These are phyloP conservation scores for Saturnispora quitensis DNA, from an alignment of 805 yeast genomes.

Conservation along the genomic window DNA sequence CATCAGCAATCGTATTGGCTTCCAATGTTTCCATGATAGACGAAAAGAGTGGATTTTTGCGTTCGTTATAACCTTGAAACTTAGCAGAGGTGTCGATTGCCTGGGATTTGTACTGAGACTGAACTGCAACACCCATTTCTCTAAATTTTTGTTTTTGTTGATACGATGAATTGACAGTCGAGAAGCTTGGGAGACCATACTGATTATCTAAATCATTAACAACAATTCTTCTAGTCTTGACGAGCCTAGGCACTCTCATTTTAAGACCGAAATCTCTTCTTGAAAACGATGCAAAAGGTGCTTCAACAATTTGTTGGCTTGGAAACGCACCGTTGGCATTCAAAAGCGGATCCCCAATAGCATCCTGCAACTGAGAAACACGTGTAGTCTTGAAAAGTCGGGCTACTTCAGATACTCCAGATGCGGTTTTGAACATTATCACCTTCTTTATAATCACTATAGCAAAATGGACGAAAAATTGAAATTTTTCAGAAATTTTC, in stretches of 20 bases:
- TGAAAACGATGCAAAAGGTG: slow-evolving; percentile 52
- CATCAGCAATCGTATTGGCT: slow-evolving; percentile 21
- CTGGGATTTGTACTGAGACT: slow-evolving; percentile 13
- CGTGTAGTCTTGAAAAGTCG: slow-evolving; percentile 24
- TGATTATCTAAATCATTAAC: slow-evolving; percentile 59
- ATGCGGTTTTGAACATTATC: slow-evolving; percentile 18
- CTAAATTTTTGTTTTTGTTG: slow-evolving; percentile 58
- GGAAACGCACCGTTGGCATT: slow-evolving; percentile 34
- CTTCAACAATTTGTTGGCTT: slow-evolving; percentile 63
- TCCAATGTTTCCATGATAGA: slow-evolving; percentile 15
- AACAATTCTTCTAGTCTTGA: slow-evolving; percentile 50
- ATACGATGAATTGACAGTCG: slow-evolving; percentile 48
- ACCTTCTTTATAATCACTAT: background rate
- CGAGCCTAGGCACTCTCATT: slow-evolving; percentile 53
- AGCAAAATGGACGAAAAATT: background rate
- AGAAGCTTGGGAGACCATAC: slow-evolving; percentile 63
- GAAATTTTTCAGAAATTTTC: background rate
- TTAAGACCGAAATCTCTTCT: slow-evolving; percentile 75
- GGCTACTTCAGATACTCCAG: slow-evolving; percentile 21
- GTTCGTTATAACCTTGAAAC: background rate
- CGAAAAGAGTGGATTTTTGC: slow-evolving; percentile 36
- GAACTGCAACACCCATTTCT: slow-evolving; percentile 52
- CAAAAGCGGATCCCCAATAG: slow-evolving; percentile 20
- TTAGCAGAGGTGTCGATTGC: background rate
- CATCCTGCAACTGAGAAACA: slow-evolving; percentile 28